Base-by-base conservation (phyloP, 176 grass and related monocot genomes). In the Areca catechu region DNA sequence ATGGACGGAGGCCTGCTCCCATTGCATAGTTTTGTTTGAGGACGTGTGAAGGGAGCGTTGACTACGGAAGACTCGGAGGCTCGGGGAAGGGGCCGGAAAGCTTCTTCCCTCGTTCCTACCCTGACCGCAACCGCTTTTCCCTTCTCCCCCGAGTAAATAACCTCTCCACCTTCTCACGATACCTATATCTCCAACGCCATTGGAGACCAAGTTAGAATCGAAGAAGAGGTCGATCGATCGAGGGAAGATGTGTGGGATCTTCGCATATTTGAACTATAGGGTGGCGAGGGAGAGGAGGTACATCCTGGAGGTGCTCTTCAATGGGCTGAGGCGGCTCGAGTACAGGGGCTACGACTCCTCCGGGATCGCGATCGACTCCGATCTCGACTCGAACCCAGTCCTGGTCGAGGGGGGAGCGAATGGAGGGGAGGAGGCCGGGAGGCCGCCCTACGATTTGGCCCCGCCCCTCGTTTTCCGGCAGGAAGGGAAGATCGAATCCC, bases 401-500 rank as follows among this genome's bases (percentile, higher is more conserved):
- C 1, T 16, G n/a, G 51, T 3, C 7, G 18, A 20, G 4, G 51
- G 34, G 1, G 34, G 34, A 43, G 34, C 1, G 4, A 43, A 55
- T 55, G 19, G 59, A 15, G 48, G 24, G 10, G 63, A 24, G 16
- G 24, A 54, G 30, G 60, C 20, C 20, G n/a, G 22, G 49, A 34
- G 16, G 20, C 61, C 19, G 19, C 80, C 68, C 0, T 77, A 83
- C 49, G 29, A 27, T 16, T 76, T 80, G 17, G 59, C 76, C 16
- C 20, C 70, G 5, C 81, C 84, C 14, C 73, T 98, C 30, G 84
- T 98, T 15, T 98, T 89, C 79, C 93, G 93, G 15, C 78, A 92
- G 78, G 87, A 98, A 69, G 93, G 93, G 64, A 98, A 98, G 83
- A 98, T 98, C 65, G 93, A 92, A 80, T 80, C 70, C 30, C 93